Base-by-base conservation (phyloP, 2,329 filamentous ascomycete genomes). In the Ciborinia camelliae region DNA sequence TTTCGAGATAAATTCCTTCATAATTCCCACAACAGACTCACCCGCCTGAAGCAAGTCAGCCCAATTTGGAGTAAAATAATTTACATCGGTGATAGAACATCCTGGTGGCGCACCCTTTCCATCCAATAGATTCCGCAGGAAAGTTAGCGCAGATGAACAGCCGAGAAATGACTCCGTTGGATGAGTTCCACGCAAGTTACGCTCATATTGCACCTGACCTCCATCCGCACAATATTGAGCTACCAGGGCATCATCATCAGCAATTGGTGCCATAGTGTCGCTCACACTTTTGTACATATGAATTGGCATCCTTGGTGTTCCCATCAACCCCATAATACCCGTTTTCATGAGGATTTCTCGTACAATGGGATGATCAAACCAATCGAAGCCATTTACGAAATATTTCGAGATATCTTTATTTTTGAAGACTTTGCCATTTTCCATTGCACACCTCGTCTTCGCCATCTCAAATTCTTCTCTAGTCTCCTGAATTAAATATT, bases 401-500 rank as follows among this genome's bases (percentile, higher is more conserved):
- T 32, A 45, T 32, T 45, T 43, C 5, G 15, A 4, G 12, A 23
- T 45, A 14, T 58, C 6, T 4, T 4, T 43, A 20, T 4, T 12
- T 1, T 67, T 67, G 63, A 76, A 81, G 10, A 66, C 67, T 0
- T 48, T 52, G 5, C 71, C 37, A 64, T 71, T 66, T 58, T 75
- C 70, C 51, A 66, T 50, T 35, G 74, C 20, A 68, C 72, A 73
- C 66, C 71, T 55, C 41, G 71, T 71, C 10, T 61, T 43, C 14
- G 68, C 69, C 15, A 43, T 62, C 20, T 76, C 53, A 66, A 79
- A 79, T 5, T 39, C 66, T 4, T 73, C 75, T 39, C 64, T 72
- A 67, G 76, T 76, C 12, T 37, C n/a, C n/a, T 15, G 30, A 5
- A 35, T 30, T 66, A 73, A 73, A 2, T 73, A 68, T 15, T 39